Conservation (phyloP, 495 filamentous ascomycete species). For the Xylaria sp. region DNA sequence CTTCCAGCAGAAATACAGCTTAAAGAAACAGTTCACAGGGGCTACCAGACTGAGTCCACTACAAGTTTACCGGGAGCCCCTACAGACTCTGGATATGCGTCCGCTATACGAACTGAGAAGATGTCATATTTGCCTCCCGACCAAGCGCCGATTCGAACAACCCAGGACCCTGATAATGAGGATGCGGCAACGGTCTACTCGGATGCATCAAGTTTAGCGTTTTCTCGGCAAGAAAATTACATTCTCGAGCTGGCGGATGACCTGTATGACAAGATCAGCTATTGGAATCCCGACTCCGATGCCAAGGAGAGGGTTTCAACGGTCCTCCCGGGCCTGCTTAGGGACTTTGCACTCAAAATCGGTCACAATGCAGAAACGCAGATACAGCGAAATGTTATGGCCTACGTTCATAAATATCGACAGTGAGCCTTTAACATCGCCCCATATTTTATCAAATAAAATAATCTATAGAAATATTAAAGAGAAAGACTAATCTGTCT, state of each 20-base stretch:
- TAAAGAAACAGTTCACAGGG: not conserved
- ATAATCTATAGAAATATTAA: not conserved
- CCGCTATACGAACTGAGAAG: not conserved
- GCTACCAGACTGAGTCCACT: not conserved
- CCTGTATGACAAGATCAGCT: not conserved
- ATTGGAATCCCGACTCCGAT: not conserved
- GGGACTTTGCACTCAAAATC: not conserved
- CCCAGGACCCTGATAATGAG: not conserved
- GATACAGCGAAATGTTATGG: not conserved
- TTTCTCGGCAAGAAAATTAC: not conserved
- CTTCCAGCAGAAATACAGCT: not conserved
- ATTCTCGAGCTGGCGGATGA: not conserved
- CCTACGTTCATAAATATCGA: not conserved
- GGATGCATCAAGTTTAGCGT: not conserved
- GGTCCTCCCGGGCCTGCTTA: not conserved
- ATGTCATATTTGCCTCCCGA: not conserved
- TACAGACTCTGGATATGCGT: not conserved
- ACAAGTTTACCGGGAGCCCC: not conserved
- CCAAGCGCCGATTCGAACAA: not conserved
- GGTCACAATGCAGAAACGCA: not conserved
- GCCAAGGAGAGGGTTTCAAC: not conserved
- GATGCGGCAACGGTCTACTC: not conserved
- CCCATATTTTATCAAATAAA: not conserved
- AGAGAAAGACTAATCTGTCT: not conserved
- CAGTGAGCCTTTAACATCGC: not conserved